Evolutionary conservation across 768 basidiomycete genomes (phyloP).

Genomic region (Tricholoma bakamatsutake): DNA sequence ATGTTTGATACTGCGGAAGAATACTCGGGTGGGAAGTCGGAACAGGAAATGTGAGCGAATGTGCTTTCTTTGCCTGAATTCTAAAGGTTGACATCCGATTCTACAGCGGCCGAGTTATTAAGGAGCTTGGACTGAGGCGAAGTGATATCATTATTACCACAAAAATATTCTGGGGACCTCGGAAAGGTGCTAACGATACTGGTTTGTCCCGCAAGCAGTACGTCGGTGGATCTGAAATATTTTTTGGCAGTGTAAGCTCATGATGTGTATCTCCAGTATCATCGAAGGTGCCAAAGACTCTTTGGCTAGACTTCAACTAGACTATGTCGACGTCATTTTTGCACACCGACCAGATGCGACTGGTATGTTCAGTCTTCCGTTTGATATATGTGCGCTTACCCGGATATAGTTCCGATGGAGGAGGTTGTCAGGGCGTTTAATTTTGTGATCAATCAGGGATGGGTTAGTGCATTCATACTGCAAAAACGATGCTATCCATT

Average conservation of each 20-base stretch:
- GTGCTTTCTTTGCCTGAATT: background rate
- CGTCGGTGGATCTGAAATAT: conserved; percentile 9
- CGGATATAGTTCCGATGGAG: conserved; percentile 47
- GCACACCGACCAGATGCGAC: conserved; percentile 59
- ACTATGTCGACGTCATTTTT: conserved; percentile 65
- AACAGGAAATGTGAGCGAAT: conserved; percentile 55
- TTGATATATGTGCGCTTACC: background rate
- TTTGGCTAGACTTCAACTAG: conserved; percentile 58
- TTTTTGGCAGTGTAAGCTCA: background rate
- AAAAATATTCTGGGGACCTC: conserved; percentile 68
- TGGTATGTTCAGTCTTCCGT: conserved; percentile 23
- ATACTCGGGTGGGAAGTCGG: conserved; percentile 58
- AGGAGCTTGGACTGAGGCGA: conserved; percentile 61
- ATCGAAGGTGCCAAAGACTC: conserved; percentile 64
- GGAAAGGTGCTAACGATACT: conserved; percentile 48
- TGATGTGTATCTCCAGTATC: conserved; percentile 33
- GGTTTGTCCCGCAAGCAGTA: conserved; percentile 54
- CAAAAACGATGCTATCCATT: conserved; percentile 10
- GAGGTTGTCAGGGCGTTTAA: conserved; percentile 78
- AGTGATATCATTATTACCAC: conserved; percentile 66
- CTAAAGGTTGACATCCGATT: background rate
- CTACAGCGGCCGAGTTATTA: conserved; percentile 58
- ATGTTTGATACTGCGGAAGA: conserved; percentile 66
- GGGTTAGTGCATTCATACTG: conserved; percentile 28
- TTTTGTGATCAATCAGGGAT: conserved; percentile 62